Percentiles rank a stretch among this genome's conserved stretches.
These are phyloP conservation scores for Ascochyta viciae-villosae DNA, from an alignment of 2,329 filamentous ascomycete genomes.

Conservation along the genomic window DNA sequence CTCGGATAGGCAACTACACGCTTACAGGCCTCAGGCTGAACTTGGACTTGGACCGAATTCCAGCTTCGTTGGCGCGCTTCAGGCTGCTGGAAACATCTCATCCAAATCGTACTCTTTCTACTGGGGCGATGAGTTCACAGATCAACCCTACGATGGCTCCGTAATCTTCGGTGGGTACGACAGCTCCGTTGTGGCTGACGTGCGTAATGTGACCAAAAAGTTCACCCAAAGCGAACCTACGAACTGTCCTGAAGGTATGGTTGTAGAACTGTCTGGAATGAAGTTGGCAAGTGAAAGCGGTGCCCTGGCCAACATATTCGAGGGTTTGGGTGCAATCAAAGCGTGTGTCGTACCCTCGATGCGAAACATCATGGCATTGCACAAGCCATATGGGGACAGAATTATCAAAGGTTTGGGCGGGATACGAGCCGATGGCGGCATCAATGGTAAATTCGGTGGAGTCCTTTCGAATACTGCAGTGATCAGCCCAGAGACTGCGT, in stretches of 20 bases:
- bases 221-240: not conserved
- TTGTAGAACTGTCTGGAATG: not conserved
- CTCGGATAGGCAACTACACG: too few relatives aligned
- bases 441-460: not conserved
- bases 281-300: not conserved
- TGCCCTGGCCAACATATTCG: not conserved
- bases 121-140: too few relatives aligned
- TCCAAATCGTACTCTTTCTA: too few relatives aligned
- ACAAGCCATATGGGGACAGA: not conserved
- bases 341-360: not conserved
- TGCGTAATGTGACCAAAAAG: not conserved
- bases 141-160: too few relatives aligned
- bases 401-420: not conserved
- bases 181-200: not conserved
- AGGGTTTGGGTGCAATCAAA: not conserved
- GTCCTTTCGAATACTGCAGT: too few relatives aligned
- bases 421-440: not conserved
- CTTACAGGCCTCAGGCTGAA: too few relatives aligned
- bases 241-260: not conserved
- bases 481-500: too few relatives aligned
- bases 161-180: not conserved
- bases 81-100: too few relatives aligned
- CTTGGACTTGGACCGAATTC: too few relatives aligned
- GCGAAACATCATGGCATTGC: not conserved
- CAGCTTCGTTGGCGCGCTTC: too few relatives aligned